Evolutionary conservation across 345 rosid species (phyloP), one percentile per base, ranked within the genome.

Genomic region (Gossypium thurberi): DNA sequence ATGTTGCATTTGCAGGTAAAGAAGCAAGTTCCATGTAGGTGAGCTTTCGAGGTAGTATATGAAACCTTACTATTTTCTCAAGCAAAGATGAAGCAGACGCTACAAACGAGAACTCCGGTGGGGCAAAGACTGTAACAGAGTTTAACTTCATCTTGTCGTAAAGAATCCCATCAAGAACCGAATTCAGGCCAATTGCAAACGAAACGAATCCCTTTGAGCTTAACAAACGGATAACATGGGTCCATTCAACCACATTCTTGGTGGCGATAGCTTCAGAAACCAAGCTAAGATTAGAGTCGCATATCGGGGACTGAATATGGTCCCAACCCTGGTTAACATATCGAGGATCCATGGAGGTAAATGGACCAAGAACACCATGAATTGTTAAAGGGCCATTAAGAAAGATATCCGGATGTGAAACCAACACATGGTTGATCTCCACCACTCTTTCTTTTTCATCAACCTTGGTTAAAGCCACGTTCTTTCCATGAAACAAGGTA

Each of bases 181-280:
- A 89, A 76, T 92, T 78, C 76, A 94, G 70, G 37, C 90, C 93
- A 11, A 91, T 81, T 17, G 97, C 90, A 68, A 90, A 94, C 6
- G 97, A 81, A 46, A 89, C 86, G 26, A 82, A 88, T 26, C 97
- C 94, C 8, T 86, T 84, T 4, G 92, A 89, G 78, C 96, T 86
- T 59, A 90, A 82, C 17, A 80, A 65, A 63, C 78, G 92, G 79
- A 92, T 68, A 3, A 87, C 88, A 74, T 75, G 78, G 44, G 25
- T 81, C 94, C 98, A 92, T 55, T 88, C 90, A 18, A 85, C 69
- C 69, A 70, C 53, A 26, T 75, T 46, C 74, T 44, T 67, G 74
- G 86, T 51, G 53, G 79, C 85, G 47, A 10, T 50, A 63, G 58
- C 70, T 3, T 70, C 76, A 1, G 79, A 74, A 64, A 72, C 71